phyloP scores from a whole-genome alignment of 2,329 filamentous ascomycete genomes.

The Alternaria arbusti region DNA sequence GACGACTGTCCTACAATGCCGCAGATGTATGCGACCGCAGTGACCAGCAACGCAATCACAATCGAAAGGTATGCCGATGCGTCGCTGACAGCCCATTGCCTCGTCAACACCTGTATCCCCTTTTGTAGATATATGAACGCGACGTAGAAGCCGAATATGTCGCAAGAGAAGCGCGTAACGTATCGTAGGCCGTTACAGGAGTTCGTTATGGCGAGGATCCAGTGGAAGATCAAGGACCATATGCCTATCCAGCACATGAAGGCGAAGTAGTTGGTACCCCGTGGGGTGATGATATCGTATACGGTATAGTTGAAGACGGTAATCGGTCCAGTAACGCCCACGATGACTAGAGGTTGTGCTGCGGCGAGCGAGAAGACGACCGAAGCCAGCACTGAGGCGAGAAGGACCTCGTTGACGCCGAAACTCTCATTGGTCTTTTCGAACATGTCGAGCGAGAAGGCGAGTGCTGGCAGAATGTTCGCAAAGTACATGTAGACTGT shows the following conservation, averaged over 20 bases:
- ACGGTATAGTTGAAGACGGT: constrained; percentile 95
- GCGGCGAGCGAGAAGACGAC: constrained; percentile 81
- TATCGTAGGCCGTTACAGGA: constrained; percentile 88
- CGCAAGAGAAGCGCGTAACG: constrained; percentile 89
- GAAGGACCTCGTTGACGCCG: constrained; percentile 89
- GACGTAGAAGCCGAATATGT: constrained; percentile 94
- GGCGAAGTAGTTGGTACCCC: constrained; percentile 79
- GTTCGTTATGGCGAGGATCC: constrained; percentile 82
- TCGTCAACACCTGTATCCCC: constrained; percentile 81
- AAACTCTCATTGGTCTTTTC: constrained; percentile 83
- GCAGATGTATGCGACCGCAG: constrained; percentile 77
- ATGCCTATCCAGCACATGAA: constrained; percentile 95
- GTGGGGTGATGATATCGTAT: constrained; percentile 82
- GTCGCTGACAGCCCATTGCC: constrained; percentile 70
- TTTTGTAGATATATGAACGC: constrained; percentile 92
- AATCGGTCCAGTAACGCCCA: constrained; percentile 90
- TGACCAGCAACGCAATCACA: constrained; percentile 76
- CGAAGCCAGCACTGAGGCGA: constrained; percentile 81
- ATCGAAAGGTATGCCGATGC: constrained; percentile 78
- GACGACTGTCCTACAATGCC: constrained; percentile 73
- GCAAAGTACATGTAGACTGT: constrained; percentile 96
- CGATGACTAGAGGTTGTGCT: constrained; percentile 86
- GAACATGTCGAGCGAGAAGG: constrained; percentile 94
- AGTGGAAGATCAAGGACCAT: constrained; percentile 86
- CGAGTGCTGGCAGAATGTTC: constrained; percentile 85